Evolutionary conservation across 1,284 basidiomycete genomes (phyloP).

Genomic region (Ceratobasidium sp.): DNA sequence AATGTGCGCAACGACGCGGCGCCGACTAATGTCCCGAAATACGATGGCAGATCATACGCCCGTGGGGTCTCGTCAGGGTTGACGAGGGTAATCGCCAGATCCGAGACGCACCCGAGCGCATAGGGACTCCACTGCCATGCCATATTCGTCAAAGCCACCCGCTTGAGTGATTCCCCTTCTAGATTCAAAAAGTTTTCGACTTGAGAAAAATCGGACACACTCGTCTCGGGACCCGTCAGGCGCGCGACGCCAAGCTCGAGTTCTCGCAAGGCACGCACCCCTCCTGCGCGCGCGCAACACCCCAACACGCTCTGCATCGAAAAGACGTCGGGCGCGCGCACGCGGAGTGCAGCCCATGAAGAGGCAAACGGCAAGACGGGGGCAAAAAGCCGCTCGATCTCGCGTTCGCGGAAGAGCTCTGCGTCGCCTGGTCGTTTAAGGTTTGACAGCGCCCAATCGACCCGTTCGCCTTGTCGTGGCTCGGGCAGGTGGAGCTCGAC

Average conservation of each 20-base stretch:
- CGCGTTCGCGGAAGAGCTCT: conserved; percentile 16
- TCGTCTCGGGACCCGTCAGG: conserved; percentile 1
- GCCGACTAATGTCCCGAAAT: conserved; percentile 36
- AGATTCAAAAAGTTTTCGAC: conserved; percentile 12
- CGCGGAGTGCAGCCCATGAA: conserved; percentile 8
- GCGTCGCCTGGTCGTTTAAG: conserved; percentile 29
- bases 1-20: conserved; percentile 24
- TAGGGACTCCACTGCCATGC: conserved; percentile 42
- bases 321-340: conserved; percentile 22
- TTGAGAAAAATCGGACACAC: conserved; percentile 20
- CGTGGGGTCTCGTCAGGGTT: conserved; percentile 3
- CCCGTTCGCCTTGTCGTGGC: conserved; percentile 5
- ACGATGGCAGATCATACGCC: conserved; percentile 29
- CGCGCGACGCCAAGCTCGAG: conserved; percentile 9
- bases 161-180: conserved; percentile 17
- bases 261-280: not conserved
- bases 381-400: conserved; percentile 23
- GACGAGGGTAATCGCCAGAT: not conserved
- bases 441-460: conserved; percentile 21
- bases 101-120: conserved; percentile 30
- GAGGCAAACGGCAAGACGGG: conserved; percentile 11
- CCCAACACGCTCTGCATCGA: conserved; percentile 12
- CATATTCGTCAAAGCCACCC: conserved; percentile 23
- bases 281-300: conserved; percentile 16
- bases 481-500: conserved; percentile 31